Conservation (phyloP, 441 rosid species). For the Gossypium armourianum region DNA sequence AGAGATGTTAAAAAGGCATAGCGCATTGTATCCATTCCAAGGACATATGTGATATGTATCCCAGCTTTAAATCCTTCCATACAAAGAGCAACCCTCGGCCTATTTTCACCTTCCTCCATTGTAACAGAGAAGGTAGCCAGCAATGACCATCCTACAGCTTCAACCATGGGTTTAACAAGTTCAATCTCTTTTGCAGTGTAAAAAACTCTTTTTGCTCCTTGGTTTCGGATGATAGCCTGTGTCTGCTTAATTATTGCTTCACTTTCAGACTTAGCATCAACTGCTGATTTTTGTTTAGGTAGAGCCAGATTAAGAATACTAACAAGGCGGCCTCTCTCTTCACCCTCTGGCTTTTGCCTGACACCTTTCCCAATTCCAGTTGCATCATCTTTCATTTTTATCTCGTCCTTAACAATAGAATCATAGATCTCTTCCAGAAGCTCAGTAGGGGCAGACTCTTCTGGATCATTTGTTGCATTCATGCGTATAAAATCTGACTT, state of each 20-base stretch:
- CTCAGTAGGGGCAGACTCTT: conserved; percentile 75
- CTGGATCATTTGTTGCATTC: conserved; percentile 70
- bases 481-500: conserved; percentile 84
- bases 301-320: conserved; percentile 85
- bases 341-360: conserved; percentile 71
- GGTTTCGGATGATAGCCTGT: conserved; percentile 79
- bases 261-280: conserved; percentile 76
- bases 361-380: conserved; percentile 44
- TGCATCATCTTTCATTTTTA: conserved; percentile 81
- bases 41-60: conserved; percentile 73
- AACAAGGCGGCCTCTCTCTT: conserved; percentile 83
- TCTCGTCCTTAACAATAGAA: conserved; percentile 90
- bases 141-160: conserved; percentile 97
- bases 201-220: conserved; percentile 76
- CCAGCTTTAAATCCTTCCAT: conserved; percentile 99
- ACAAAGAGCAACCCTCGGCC: conserved; percentile 76
- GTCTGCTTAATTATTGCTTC: conserved; percentile 84
- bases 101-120: conserved; percentile 98
- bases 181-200: conserved; percentile 65
- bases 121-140: conserved; percentile 97
- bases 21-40: conserved; percentile 99
- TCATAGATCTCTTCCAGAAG: conserved; percentile 89
- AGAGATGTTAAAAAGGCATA: conserved; percentile 94
- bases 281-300: conserved; percentile 58
- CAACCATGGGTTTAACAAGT: conserved; percentile 91